Evolutionary conservation across 2,329 filamentous ascomycete species (phyloP).

Genomic region (Curvularia lunata): DNA sequence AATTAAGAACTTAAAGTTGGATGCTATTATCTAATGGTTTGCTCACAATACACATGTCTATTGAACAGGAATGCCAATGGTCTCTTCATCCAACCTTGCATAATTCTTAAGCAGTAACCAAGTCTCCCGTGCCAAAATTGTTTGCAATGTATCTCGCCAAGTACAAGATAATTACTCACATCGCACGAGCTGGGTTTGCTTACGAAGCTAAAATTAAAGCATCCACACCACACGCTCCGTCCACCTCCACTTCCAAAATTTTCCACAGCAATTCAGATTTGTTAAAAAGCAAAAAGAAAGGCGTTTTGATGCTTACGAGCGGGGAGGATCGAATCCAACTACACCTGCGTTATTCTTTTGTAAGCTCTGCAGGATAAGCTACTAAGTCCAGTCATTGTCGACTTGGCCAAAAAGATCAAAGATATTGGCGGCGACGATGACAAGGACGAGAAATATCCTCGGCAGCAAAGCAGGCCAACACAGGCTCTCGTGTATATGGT

Average conservation of each 20-base stretch:
- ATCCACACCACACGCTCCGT: not conserved
- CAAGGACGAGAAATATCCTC: no score
- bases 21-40: no score
- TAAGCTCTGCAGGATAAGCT: no score
- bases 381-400: no score
- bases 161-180: not conserved
- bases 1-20: no score
- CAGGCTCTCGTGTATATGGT: no score
- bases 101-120: not conserved
- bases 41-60: no score
- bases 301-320: constrained; percentile 32
- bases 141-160: not conserved
- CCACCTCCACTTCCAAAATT: not conserved
- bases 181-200: not conserved
- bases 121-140: not conserved
- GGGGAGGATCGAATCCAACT: constrained; percentile 48
- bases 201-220: not conserved
- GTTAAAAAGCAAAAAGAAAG: constrained; percentile 22
- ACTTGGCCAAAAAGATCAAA: no score
- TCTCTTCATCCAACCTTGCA: not conserved
- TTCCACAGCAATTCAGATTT: not conserved
- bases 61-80: no score
- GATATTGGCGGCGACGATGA: no score
- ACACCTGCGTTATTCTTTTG: no score
- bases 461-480: no score